Evolutionary conservation across 768 basidiomycete genomes (phyloP), one percentile per base, ranked within the genome.

Genomic region (Artomyces pyxidatus): DNA sequence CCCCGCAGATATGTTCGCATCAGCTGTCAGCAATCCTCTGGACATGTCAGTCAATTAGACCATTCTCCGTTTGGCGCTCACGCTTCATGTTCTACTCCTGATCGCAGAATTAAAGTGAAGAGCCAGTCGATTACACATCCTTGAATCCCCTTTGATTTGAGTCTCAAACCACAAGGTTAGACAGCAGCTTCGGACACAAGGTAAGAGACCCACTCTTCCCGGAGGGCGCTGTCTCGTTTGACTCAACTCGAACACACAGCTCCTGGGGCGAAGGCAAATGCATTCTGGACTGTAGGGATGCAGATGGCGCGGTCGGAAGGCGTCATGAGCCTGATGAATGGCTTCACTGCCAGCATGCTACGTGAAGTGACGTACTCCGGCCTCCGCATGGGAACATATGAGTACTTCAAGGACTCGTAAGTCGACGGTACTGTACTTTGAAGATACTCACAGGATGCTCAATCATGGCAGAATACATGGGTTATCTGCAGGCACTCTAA

Each of bases 321-420:
- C 42, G 38, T 54, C 4, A 25, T 47, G 28, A 66, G 66, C 50
- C 56, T 68, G 12, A 58, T 58, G 57, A 62, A 56, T 28, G 67
- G 67, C 7, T 51, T 67, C 37, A 61, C 60, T 11, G 66, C 67
- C 38, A 65, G 65, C 49, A 64, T 66, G 62, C 51, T 65, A 19
- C 64, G 67, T 10, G 67, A 68, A 49, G 28, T 65, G 28, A 58
- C 62, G n/a, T 68, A 68, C 49, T 67, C 66, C 1, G 65, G 65
- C 17, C 49, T 67, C 27, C 57, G 67, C 10, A 58, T 68, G 32
- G 67, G 67, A 19, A 59, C 66, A 26, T 68, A 68, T 51, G 67
- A 68, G 53, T 64, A 55, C 54, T 68, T 67, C 62, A 68, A 68
- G 51, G 65, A 66, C 53, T 55, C 52, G 65, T 68, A 27, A 22